Evolutionary conservation across 805 yeast species (phyloP), one percentile per base, ranked within the genome.

Genomic region (Pichia scutulata): DNA sequence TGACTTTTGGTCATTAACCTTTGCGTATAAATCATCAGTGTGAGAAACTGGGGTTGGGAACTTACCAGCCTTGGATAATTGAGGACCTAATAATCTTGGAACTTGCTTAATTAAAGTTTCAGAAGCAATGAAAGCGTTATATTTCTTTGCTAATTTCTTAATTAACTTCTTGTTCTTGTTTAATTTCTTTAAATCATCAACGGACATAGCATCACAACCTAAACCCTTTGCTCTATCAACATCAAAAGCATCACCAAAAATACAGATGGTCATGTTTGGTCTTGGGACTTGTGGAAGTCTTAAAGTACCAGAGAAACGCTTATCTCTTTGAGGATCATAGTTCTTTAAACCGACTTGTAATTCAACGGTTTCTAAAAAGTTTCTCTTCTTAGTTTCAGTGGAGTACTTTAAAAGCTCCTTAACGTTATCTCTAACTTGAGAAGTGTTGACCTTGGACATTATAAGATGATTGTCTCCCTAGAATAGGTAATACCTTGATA

Each of bases 1-100:
- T 63, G 99, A 90, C 81, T 86, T 90, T 69, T 93, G 98, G 73
- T 93, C 99, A 69, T 79, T 83, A 69, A 93, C 93, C 88, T 92
- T 93, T 65, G 82, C 71, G 84, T 88, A 87, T 73, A 93, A 84
- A 76, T 93, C 99, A 74, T 93, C 99, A 76, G 87, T 82, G 87
- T 93, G 99, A 62, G 99, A 93, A 68, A 93, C 99, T 79, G 99
- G 99, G 75, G 98, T 92, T 77, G 99, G 99, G 97, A 93, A 93
- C 92, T 93, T 93, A 86, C 99, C 99, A 73, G 97, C 98, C 87
- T 93, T 93, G 66, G 99, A 93, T 73, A 93, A 89, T 77, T 92
- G 97, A 76, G 99, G 99, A 81, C 99, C 99, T 73, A 93, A 84
- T 74, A 93, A 84, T 86, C 99, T 93, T 79, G 99, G 99, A 74